These are phyloP conservation scores for Euphorbia peplus DNA, from an alignment of 345 rosid species.

Conservation along the genomic window DNA sequence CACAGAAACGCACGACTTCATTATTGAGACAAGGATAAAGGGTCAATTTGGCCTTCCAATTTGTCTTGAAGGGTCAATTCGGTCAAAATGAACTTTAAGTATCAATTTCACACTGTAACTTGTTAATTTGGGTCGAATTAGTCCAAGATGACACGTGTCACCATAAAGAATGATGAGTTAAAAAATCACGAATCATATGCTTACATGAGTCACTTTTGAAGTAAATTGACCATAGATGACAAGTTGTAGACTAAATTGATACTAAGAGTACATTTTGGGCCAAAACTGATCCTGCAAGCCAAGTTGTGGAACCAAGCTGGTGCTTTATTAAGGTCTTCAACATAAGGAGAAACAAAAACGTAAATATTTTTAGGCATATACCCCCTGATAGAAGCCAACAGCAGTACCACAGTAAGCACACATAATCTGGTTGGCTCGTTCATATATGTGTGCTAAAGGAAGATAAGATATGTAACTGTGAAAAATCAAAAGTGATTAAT, in stretches of 20 bases:
- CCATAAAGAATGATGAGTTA: neutral
- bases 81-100: neutral
- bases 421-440: constrained; percentile 20
- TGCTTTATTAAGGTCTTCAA: neutral
- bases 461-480: constrained; percentile 31
- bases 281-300: neutral
- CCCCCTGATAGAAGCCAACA: constrained; percentile 28
- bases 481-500: neutral
- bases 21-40: neutral
- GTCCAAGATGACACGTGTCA: neutral
- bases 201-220: neutral
- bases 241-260: neutral
- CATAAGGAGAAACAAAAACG: neutral
- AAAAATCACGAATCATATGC: neutral
- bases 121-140: neutral
- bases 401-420: constrained; percentile 15
- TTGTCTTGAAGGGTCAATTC: neutral
- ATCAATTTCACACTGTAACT: neutral
- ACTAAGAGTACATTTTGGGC: neutral
- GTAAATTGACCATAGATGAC: neutral
- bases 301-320: neutral
- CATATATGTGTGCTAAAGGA: constrained; percentile 34
- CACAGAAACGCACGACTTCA: neutral
- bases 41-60: neutral
- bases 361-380: constrained; percentile 8